Conservation (phyloP, 2,329 filamentous ascomycete species). For the Colletotrichum spinosum region DNA sequence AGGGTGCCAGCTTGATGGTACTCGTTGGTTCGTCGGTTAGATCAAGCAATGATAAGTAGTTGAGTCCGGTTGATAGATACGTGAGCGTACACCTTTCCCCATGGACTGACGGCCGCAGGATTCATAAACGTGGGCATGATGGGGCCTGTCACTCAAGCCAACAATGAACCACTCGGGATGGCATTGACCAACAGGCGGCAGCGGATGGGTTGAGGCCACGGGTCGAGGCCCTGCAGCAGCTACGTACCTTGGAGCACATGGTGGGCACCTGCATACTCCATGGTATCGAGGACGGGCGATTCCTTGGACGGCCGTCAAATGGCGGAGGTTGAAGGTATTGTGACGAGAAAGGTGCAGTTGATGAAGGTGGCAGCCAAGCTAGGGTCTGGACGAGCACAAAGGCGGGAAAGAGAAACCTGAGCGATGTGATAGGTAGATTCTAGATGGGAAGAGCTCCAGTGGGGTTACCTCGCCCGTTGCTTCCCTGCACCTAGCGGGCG, state of each 20-base stretch:
- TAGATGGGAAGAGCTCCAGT: conserved; percentile 23
- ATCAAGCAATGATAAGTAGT: too few species aligned
- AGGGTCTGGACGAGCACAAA: conserved; percentile 4
- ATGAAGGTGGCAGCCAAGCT: conserved; percentile 3
- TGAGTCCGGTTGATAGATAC: too few species aligned
- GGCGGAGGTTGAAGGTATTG: conserved; percentile 5
- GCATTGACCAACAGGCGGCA: conserved; percentile 33
- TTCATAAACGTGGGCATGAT: conserved; percentile 8
- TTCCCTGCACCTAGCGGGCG: conserved; percentile 41
- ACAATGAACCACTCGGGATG: conserved; percentile 17
- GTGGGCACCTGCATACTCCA: conserved; percentile 18
- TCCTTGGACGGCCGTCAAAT: conserved; percentile 30
- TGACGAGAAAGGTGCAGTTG: conserved; percentile 31
- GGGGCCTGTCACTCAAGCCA: conserved; percentile 2
- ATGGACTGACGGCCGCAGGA: too few species aligned
- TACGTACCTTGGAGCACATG: conserved; percentile 22
- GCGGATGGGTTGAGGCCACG: conserved; percentile 8
- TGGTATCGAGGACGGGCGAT: conserved; percentile 22
- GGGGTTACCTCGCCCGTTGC: conserved; percentile 9
- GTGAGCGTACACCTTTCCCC: too few species aligned
- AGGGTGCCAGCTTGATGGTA: conserved; percentile 11
- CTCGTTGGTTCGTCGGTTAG: too few species aligned
- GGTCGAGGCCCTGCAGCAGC: conserved; percentile 22
- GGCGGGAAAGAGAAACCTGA: conserved; percentile 17
- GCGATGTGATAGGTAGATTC: conserved; percentile 23